These are phyloP conservation scores for Solanum okadae DNA, from an alignment of 257 asterid genomes.

Conservation along the genomic window DNA sequence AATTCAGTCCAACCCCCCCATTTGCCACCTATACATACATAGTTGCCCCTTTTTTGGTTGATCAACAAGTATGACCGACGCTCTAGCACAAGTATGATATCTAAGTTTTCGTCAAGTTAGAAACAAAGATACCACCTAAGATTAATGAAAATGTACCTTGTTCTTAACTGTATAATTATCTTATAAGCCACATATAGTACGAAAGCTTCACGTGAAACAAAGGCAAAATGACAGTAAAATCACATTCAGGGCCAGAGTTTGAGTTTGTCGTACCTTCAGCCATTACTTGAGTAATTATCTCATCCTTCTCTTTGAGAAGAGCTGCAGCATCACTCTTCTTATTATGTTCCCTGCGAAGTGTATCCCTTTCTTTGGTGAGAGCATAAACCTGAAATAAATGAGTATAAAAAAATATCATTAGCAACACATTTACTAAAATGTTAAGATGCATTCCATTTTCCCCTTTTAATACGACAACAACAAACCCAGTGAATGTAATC, in stretches of 20 bases:
- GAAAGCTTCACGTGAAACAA: neutral
- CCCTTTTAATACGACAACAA: neutral
- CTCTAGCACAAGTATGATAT: neutral
- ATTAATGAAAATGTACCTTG: neutral
- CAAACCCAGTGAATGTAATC: neutral
- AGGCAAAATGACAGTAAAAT: neutral
- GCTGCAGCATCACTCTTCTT: conserved; percentile 91
- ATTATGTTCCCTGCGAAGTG: conserved; percentile 83
- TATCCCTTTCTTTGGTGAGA: conserved; percentile 80
- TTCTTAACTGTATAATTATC: neutral
- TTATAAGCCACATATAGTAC: neutral
- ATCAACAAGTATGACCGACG: neutral
- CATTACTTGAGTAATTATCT: conserved; percentile 90
- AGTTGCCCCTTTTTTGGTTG: neutral
- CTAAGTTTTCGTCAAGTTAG: neutral
- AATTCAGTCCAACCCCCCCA: neutral
- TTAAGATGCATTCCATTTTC: neutral
- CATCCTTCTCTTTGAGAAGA: conserved; percentile 93
- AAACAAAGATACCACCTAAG: neutral
- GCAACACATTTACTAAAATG: neutral
- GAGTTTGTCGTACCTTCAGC: conserved; percentile 63
- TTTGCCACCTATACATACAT: neutral
- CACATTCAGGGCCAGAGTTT: neutral
- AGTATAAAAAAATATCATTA: conserved; percentile 4
- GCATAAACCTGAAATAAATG: conserved; percentile 66